A percentile compares a stretch with the other conserved stretches of the same genome.
phyloP scores from a whole-genome alignment of 129 eudicot genomes.

The Flaveria bidentis region DNA sequence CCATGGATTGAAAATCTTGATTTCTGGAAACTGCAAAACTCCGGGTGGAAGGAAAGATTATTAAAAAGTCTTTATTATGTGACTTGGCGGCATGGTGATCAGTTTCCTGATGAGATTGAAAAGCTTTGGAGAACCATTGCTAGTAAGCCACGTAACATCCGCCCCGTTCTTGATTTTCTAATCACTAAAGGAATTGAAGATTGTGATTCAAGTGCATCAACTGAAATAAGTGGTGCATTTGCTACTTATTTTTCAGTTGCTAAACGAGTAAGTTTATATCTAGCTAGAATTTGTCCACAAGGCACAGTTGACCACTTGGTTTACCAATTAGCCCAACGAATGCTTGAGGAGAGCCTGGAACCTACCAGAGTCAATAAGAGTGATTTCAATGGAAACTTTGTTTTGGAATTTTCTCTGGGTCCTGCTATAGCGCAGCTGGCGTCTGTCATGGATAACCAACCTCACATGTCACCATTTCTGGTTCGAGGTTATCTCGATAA shows the following conservation, averaged over 20 bases:
- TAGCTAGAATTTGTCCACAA: constrained; percentile 92
- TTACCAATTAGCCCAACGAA: constrained; percentile 83
- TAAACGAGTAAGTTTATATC: constrained; percentile 82
- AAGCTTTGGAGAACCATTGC: constrained; percentile 63
- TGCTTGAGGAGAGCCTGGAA: constrained; percentile 87
- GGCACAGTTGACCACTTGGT: constrained; percentile 91
- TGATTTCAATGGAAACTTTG: constrained; percentile 50
- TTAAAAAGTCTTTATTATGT: constrained; percentile 87
- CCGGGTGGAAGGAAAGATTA: constrained; percentile 60
- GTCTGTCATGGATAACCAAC: constrained; percentile 71
- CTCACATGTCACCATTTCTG: constrained; percentile 79
- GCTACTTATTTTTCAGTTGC: constrained; percentile 94
- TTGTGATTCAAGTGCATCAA: constrained; percentile 91
- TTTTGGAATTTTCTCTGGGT: constrained; percentile 83
- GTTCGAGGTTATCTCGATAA: constrained; percentile 84
- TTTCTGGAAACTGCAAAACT: constrained; percentile 53
- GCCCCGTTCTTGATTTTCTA: constrained; percentile 79
- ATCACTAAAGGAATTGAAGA: constrained; percentile 94
- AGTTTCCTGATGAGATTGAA: constrained; percentile 62
- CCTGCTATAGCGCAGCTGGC: constrained; percentile 61
- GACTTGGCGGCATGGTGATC: constrained; percentile 97
- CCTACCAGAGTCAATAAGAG: constrained; percentile 53
- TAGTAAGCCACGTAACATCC: constrained; percentile 44
- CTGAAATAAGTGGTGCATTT: constrained; percentile 94
- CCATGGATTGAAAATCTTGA: constrained; percentile 59